Evolutionary conservation across 177 flowering plant genomes (phyloP).

Genomic region (Vitis hybrid): DNA sequence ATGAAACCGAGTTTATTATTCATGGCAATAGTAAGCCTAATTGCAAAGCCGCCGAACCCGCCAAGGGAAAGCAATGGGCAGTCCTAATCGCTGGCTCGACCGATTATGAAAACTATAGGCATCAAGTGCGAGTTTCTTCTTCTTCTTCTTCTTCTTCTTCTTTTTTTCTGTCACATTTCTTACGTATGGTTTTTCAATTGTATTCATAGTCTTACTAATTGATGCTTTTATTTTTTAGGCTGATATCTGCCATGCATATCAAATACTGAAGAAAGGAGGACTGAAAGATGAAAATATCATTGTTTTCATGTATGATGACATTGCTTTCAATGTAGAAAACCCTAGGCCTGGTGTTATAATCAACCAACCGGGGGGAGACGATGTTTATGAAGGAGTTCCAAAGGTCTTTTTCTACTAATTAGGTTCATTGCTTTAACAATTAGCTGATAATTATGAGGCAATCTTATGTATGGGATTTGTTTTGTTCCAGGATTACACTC

Average conservation of each 20-base stretch:
- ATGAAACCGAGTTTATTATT: too few relatives aligned
- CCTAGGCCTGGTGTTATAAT: slow-evolving; percentile 56
- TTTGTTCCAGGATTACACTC: slow-evolving; percentile 47
- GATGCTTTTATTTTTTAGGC: slow-evolving; percentile 31
- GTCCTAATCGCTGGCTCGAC: slow-evolving; percentile 28
- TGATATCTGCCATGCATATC: slow-evolving; percentile 62
- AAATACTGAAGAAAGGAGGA: slow-evolving; percentile 53
- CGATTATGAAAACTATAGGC: slow-evolving; percentile 25
- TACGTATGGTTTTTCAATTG: background rate
- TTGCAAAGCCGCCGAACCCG: too few relatives aligned
- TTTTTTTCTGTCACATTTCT: background rate
- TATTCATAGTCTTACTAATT: background rate
- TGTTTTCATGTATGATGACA: slow-evolving; percentile 63
- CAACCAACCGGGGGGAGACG: slow-evolving; percentile 39
- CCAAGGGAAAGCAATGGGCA: slow-evolving; percentile 24
- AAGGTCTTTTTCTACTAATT: slow-evolving; percentile 29
- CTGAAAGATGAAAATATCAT: slow-evolving; percentile 51
- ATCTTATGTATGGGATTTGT: background rate
- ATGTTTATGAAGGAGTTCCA: slow-evolving; percentile 56
- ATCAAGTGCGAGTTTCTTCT: slow-evolving; percentile 14
- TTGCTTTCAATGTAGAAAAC: slow-evolving; percentile 40
- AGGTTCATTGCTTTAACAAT: background rate
- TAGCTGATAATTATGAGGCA: background rate
- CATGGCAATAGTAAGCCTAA: too few relatives aligned
- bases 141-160: too few relatives aligned